Conservation (phyloP, 208 protist species). For the Acanthamoeba sp. region DNA sequence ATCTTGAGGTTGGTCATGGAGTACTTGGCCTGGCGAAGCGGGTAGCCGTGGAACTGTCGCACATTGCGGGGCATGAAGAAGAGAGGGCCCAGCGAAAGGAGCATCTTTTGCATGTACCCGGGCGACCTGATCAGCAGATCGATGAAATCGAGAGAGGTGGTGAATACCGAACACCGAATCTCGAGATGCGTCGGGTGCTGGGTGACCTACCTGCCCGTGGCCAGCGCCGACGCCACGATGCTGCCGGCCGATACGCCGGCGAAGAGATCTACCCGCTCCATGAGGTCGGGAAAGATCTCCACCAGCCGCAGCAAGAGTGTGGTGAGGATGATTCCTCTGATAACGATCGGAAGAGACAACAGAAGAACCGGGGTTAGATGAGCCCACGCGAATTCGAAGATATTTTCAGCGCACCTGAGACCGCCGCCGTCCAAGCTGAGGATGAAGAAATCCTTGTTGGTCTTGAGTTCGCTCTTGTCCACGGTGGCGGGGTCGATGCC, state of each 20-base stretch:
- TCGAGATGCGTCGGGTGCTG: too few relatives aligned
- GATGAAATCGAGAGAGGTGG: not conserved
- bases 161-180: too few relatives aligned
- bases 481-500: not conserved
- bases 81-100: not conserved
- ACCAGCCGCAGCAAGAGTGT: constrained; percentile 80
- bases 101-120: constrained; percentile 17
- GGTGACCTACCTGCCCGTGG: not conserved
- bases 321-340: constrained; percentile 77
- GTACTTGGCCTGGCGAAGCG: constrained; percentile 63
- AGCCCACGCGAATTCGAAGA: not conserved
- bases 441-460: constrained; percentile 57
- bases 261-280: constrained; percentile 80
- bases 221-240: constrained; percentile 64
- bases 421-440: constrained; percentile 48
- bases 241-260: constrained; percentile 70
- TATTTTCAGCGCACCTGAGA: not conserved
- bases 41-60: constrained; percentile 67
- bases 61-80: constrained; percentile 59
- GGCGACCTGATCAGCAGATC: not conserved
- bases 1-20: constrained; percentile 35
- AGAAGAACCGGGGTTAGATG: not conserved
- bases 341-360: not conserved
- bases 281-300: constrained; percentile 79
- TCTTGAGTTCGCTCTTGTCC: not conserved